Percentiles rank a stretch among this genome's conserved stretches.
Evolutionary conservation across 352 stramenopile genomes (phyloP).

Genomic region (Globisporangium camurandrum): DNA sequence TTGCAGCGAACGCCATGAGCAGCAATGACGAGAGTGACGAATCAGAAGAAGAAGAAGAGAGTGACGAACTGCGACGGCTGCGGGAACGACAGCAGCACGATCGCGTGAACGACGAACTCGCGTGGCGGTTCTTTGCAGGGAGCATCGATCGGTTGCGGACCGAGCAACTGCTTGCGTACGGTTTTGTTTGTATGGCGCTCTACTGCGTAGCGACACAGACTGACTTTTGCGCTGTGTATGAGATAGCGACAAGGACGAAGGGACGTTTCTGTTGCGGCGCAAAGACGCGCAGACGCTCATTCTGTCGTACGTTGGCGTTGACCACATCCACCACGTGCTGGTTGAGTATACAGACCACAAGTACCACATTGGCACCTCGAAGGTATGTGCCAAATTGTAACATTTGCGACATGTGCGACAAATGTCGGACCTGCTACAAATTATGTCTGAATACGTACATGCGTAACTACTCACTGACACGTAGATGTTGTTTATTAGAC

Average conservation of each 20-base stretch:
- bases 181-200: not conserved
- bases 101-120: slow-evolving; percentile 45
- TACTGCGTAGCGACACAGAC: not conserved
- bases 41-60: slow-evolving; percentile 23
- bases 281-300: slow-evolving; percentile 79
- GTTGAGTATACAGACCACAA: slow-evolving; percentile 62
- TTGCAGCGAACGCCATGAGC: not conserved
- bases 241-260: slow-evolving; percentile 38
- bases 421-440: not conserved
- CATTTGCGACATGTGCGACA: not conserved
- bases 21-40: slow-evolving; percentile 1
- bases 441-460: not conserved
- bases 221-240: not conserved
- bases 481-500: slow-evolving; percentile 17
- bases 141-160: slow-evolving; percentile 62
- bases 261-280: slow-evolving; percentile 70
- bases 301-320: slow-evolving; percentile 62
- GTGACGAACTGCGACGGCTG: slow-evolving; percentile 24
- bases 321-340: slow-evolving; percentile 75
- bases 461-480: not conserved
- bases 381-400: slow-evolving; percentile 44
- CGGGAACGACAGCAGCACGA: slow-evolving; percentile 30
- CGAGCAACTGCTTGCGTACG: slow-evolving; percentile 61
- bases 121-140: slow-evolving; percentile 75
- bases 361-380: slow-evolving; percentile 75